These are phyloP conservation scores for Tetrapisispora phaffii DNA, from an alignment of 805 yeast genomes.

Conservation along the genomic window DNA sequence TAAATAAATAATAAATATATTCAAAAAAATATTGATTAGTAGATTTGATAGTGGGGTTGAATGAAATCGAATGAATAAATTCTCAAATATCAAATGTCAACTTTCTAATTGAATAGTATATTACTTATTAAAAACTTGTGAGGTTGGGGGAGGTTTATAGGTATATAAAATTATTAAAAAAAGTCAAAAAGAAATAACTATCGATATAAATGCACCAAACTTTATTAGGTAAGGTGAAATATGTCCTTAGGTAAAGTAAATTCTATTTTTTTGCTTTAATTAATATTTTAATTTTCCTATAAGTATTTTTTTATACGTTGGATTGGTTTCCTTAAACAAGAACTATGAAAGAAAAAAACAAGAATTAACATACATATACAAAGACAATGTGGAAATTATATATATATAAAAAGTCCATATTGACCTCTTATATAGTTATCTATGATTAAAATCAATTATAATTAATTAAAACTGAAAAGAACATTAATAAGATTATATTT, in stretches of 20 bases:
- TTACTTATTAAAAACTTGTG: neutral
- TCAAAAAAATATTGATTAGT: neutral
- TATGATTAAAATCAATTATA: no score
- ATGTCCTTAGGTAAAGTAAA: neutral
- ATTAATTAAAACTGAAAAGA: no score
- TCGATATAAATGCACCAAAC: neutral
- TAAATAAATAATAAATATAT: neutral
- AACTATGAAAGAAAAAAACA: neutral
- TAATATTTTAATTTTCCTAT: constrained; percentile 2
- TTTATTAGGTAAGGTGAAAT: neutral
- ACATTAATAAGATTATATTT: no score
- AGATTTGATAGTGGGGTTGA: neutral
- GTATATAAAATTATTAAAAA: constrained; percentile 2
- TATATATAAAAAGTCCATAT: no score
- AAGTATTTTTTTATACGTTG: constrained; percentile 1
- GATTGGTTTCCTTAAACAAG: neutral
- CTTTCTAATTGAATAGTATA: neutral
- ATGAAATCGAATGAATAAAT: neutral
- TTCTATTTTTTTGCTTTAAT: neutral
- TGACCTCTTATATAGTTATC: no score
- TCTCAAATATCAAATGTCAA: neutral
- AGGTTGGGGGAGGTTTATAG: neutral
- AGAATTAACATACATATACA: no score
- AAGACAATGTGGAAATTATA: no score
- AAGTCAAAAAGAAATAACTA: neutral